Base-by-base conservation (phyloP, 2,329 filamentous ascomycete genomes). In the Fusarium brachygibbosum region DNA sequence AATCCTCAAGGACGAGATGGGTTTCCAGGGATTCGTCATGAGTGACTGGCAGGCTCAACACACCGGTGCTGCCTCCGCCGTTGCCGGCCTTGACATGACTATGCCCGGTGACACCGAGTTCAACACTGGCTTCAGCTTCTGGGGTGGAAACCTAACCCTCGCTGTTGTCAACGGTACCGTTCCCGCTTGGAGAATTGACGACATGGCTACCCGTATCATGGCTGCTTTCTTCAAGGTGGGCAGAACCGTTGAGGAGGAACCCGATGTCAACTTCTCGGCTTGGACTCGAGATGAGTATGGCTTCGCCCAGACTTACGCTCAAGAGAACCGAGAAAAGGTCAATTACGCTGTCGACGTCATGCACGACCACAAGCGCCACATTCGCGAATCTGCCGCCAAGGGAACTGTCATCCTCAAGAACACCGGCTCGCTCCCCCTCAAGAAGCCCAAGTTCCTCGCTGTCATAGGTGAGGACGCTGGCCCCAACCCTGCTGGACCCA, bases 351-450 rank as follows among this genome's bases (percentile, higher is more conserved):
- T 97, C 25, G 90, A 98, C 75, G 95, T 97, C n/a, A 92, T 90
- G 55, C 86, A 81, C 41, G 85, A 95, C 57, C 94, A 98, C 77
- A 89, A 83, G 45, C 76, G 81, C 23, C 81, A 93, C 52, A 95
- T 97, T 67, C 90, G 94, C 34, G 87, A 93, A 70, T 86, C 93
- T 53, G 94, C 88, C 16, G 90, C 91, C 51, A 91, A 92, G 78
- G 93, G 92, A 17, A 94, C 91, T 4, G 94, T 99, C 9, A 84
- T 99, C 13, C 84, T 99, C 69, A 99, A 98, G 86, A 98, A 98
- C 80, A 83, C 84, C 5, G 89, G 90, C 16, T 85, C 85, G 3
- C 83, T 98, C 32, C 94, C 95, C 0, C 84, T 98, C n/a, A 90
- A 88, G 61, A 89, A 90, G 76, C 92, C 95, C 71, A 90, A 87